A percentile compares a stretch with the other conserved stretches of the same genome.
These are phyloP conservation scores for Chrysanthemum makinoi DNA, from an alignment of 129 eudicot genomes.

Conservation along the genomic window DNA sequence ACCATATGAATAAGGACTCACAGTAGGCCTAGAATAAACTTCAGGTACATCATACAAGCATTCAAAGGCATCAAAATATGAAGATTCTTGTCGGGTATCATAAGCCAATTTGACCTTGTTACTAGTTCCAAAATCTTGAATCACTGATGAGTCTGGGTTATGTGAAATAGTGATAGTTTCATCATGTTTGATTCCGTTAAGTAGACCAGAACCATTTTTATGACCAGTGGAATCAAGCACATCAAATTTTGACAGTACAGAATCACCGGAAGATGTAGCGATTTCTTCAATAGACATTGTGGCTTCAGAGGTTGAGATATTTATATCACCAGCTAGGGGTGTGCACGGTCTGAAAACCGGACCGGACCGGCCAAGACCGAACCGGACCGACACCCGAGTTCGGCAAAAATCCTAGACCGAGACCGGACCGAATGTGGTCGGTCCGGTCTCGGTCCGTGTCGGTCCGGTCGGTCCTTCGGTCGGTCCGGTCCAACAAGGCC, in stretches of 20 bases:
- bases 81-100: slow-evolving; percentile 44
- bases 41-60: slow-evolving; percentile 79
- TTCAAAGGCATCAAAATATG: slow-evolving; percentile 77
- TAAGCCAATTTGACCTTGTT: slow-evolving; percentile 38
- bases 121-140: slow-evolving; percentile 23
- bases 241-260: slow-evolving; percentile 19
- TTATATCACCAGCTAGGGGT: slow-evolving; percentile 20
- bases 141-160: slow-evolving; percentile 26
- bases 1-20: slow-evolving; percentile 37
- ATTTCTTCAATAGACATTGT: slow-evolving; percentile 21
- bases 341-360: too few relatives aligned
- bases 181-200: slow-evolving; percentile 19
- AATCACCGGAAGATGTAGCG: slow-evolving; percentile 29
- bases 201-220: slow-evolving; percentile 10
- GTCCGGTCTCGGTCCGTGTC: too few relatives aligned
- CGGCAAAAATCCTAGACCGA: too few relatives aligned
- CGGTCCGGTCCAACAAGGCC: too few relatives aligned
- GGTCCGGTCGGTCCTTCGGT: too few relatives aligned
- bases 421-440: too few relatives aligned
- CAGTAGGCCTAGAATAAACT: slow-evolving; percentile 29
- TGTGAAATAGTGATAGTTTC: slow-evolving; percentile 18
- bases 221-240: slow-evolving; percentile 22
- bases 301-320: slow-evolving; percentile 25
- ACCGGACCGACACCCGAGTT: too few relatives aligned
- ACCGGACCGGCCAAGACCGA: too few relatives aligned